A percentile compares a stretch with the other conserved stretches of the same genome.
Evolutionary conservation across 441 rosid genomes (phyloP).

Genomic region (Croton laevigatus): DNA sequence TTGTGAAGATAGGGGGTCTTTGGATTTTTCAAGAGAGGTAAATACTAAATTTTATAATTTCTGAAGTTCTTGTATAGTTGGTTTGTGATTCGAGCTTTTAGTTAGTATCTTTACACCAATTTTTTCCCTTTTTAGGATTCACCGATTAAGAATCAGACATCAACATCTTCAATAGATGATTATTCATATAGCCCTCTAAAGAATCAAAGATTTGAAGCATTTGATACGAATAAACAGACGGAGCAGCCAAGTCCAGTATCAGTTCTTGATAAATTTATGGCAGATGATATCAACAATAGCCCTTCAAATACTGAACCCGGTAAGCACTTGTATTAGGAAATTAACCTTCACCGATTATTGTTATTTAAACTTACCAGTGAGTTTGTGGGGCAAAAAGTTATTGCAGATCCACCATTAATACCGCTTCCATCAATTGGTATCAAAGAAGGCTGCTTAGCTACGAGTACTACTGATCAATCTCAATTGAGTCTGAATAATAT

Average conservation of each 20-base stretch:
- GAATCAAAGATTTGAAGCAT: constrained; percentile 22
- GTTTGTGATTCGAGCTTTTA: not conserved
- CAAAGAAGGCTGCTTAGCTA: constrained; percentile 28
- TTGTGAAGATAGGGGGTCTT: constrained; percentile 14
- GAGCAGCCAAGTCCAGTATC: constrained; percentile 80
- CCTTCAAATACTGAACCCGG: constrained; percentile 39
- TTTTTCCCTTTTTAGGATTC: constrained; percentile 38
- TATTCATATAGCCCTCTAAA: constrained; percentile 29
- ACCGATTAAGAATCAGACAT: constrained; percentile 22
- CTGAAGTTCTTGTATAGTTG: not conserved
- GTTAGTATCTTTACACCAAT: constrained; percentile 6
- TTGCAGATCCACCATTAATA: constrained; percentile 34
- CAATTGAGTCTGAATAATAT: constrained; percentile 2
- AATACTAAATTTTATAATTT: not conserved
- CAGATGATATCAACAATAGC: constrained; percentile 36
- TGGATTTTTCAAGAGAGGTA: constrained; percentile 32
- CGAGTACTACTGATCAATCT: not conserved
- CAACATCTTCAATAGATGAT: constrained; percentile 21
- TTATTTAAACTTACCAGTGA: constrained; percentile 1
- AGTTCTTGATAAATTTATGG: constrained; percentile 49
- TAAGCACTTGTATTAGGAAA: constrained; percentile 20
- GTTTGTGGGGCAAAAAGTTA: constrained; percentile 10
- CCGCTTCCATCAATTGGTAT: constrained; percentile 18
- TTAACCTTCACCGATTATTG: not conserved
- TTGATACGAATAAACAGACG: constrained; percentile 25